phyloP scores from a whole-genome alignment of 148 eudicot species.

The Simmondsia chinensis region DNA sequence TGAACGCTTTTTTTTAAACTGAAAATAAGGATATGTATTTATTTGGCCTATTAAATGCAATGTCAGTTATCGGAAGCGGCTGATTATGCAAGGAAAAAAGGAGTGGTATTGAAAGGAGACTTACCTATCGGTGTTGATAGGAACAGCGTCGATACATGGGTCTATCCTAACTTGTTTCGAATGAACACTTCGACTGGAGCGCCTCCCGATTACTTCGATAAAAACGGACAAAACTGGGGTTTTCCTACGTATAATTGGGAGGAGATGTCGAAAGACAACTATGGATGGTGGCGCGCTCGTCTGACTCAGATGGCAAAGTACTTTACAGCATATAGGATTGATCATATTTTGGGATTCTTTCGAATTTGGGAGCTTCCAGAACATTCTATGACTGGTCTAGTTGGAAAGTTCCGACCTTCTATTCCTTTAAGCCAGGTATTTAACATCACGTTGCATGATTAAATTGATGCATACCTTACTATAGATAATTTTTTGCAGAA shows the following conservation, averaged over 20 bases:
- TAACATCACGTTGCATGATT: neutral
- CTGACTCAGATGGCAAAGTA: slow-evolving; percentile 96
- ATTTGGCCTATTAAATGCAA: no score
- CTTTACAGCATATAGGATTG: slow-evolving; percentile 93
- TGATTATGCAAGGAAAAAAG: slow-evolving; percentile 77
- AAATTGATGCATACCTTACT: no score
- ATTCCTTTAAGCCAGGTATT: slow-evolving; percentile 84
- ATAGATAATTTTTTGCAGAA: no score
- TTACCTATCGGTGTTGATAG: slow-evolving; percentile 95
- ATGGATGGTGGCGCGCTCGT: slow-evolving; percentile 98
- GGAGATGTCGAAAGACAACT: slow-evolving; percentile 97
- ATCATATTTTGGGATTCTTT: slow-evolving; percentile 95
- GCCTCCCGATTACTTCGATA: slow-evolving; percentile 99
- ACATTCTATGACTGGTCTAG: slow-evolving; percentile 88
- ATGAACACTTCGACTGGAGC: slow-evolving; percentile 99
- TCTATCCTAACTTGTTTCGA: slow-evolving; percentile 75
- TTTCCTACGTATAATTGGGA: slow-evolving; percentile 99
- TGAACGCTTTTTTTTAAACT: no score
- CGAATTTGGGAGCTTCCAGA: slow-evolving; percentile 99
- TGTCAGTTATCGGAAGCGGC: slow-evolving; percentile 79
- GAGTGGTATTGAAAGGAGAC: slow-evolving; percentile 92
- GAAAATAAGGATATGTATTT: no score
- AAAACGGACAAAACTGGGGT: slow-evolving; percentile 99
- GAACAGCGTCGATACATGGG: slow-evolving; percentile 99
- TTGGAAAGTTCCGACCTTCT: slow-evolving; percentile 95